Evolutionary conservation across 768 basidiomycete species (phyloP).

Genomic region (Rubroboletus pulcherrimus): DNA sequence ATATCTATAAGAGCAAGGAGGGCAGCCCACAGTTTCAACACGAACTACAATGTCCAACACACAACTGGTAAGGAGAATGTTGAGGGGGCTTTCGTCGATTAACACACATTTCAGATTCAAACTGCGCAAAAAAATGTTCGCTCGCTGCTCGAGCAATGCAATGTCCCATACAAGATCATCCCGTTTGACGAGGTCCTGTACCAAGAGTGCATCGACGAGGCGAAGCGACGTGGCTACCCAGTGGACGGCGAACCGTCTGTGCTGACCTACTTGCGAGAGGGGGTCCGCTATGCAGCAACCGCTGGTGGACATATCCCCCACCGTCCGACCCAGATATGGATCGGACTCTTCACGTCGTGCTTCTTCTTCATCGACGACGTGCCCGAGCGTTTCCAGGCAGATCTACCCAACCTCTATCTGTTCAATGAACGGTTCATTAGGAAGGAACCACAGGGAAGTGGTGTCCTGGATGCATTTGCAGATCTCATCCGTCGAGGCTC

Average conservation of each 20-base stretch:
- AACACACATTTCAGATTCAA: background rate
- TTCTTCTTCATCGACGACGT: constrained; percentile 32
- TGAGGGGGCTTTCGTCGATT: background rate
- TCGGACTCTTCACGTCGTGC: constrained; percentile 36
- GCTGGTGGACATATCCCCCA: background rate
- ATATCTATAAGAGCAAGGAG: too few species aligned
- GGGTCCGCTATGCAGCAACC: background rate
- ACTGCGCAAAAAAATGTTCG: background rate
- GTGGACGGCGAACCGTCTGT: background rate
- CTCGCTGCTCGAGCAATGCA: background rate
- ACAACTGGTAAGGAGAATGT: background rate
- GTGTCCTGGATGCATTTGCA: constrained; percentile 30
- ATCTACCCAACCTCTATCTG: background rate
- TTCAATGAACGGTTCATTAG: background rate
- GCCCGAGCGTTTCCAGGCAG: background rate
- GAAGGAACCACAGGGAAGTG: constrained; percentile 23
- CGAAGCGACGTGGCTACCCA: background rate
- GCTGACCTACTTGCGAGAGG: background rate
- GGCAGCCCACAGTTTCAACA: too few species aligned
- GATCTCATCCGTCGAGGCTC: constrained; percentile 25
- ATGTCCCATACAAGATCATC: background rate
- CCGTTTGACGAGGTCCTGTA: background rate
- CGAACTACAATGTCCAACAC: background rate
- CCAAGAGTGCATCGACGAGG: background rate
- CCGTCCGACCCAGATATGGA: constrained; percentile 11